Percentiles rank a stretch among this genome's conserved stretches.
These are phyloP conservation scores for Geopyxis carbonaria DNA, from an alignment of 495 filamentous ascomycete species.

Conservation along the genomic window DNA sequence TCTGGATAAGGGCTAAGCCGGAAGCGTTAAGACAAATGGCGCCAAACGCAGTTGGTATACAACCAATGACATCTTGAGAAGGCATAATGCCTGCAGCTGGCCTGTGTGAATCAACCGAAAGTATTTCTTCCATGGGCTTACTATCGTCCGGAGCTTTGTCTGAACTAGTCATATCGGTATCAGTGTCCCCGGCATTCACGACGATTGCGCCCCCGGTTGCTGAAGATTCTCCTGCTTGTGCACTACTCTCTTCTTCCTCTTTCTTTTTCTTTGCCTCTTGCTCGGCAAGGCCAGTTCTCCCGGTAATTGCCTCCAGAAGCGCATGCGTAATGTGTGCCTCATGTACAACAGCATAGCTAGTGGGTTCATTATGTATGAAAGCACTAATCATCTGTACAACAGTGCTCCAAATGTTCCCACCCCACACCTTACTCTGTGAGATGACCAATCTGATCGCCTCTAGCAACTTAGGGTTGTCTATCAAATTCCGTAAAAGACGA, in stretches of 20 bases:
- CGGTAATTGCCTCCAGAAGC: slow-evolving; percentile 65
- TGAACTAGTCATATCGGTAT: too few species aligned
- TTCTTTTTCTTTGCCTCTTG: slow-evolving; percentile 25
- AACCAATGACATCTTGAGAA: slow-evolving; percentile 66
- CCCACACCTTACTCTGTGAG: slow-evolving; percentile 57
- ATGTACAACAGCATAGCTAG: slow-evolving; percentile 84
- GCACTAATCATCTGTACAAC: slow-evolving; percentile 77
- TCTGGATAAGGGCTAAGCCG: slow-evolving; percentile 79
- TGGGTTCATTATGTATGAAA: slow-evolving; percentile 98
- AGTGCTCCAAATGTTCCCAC: slow-evolving; percentile 84
- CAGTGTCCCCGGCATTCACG: too few species aligned
- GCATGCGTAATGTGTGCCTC: slow-evolving; percentile 81
- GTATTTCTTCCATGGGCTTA: too few species aligned
- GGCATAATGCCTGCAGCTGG: slow-evolving; percentile 71
- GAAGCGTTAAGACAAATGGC: slow-evolving; percentile 80
- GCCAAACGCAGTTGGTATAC: slow-evolving; percentile 72
- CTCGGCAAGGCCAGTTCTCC: slow-evolving; percentile 31
- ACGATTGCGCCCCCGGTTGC: too few species aligned
- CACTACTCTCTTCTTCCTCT: slow-evolving; percentile 22
- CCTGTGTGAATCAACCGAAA: too few species aligned
- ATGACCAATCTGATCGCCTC: slow-evolving; percentile 66
- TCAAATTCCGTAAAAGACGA: slow-evolving; percentile 74
- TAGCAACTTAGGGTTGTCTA: slow-evolving; percentile 77
- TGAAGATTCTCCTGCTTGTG: slow-evolving; percentile 11
- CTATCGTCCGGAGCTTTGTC: too few species aligned